Evolutionary conservation across 2,329 filamentous ascomycete species (phyloP), one percentile per base, ranked within the genome.

Genomic region (Fulvia fulva): DNA sequence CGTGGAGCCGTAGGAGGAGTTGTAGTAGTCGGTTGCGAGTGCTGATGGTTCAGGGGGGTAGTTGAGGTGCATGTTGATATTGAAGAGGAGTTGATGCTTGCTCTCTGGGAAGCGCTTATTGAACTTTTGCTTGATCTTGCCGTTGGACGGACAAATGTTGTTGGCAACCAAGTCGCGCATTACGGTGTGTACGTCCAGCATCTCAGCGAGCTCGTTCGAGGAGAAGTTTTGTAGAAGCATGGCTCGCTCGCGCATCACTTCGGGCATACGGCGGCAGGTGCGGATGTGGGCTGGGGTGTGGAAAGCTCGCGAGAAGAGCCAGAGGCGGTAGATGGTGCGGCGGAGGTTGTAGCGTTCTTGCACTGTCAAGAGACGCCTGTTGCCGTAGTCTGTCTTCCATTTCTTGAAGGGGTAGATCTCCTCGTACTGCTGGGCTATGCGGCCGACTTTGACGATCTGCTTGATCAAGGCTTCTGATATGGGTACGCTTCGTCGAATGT

Each of bases 361-460:
- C 34, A 63, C 59, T 0, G 75, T 78, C 50, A 87, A 71, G 2
- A 82, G 75, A 9, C 84, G 81, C 9, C 84, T 79, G 56, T 79
- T 74, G 56, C 80, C 79, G 61, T 76, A 85, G 63, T 84, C 78
- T 56, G 74, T 67, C 65, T 83, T 84, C 84, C 84, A 87, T 68
- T 84, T 85, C 71, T 84, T 84, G 67, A 81, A 77, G 0, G 83
- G 82, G 65, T 85, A 87, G n/a, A 86, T 77, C n/a, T 77, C 75
- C 65, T 81, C 81, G 80, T 83, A 86, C 64, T 79, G 79, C 65
- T 78, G 77, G 4, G 83, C 84, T 1, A 84, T 74, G 14, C 76
- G 75, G 44, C 84, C 84, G 19, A 81, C 74, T 45, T 76, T 73
- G 23, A 84, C 72, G 45, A 85, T 75, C 63, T 86, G 83, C 59